These are phyloP conservation scores for Nemania bipapillata DNA, from an alignment of 2,329 filamentous ascomycete species.

Conservation along the genomic window DNA sequence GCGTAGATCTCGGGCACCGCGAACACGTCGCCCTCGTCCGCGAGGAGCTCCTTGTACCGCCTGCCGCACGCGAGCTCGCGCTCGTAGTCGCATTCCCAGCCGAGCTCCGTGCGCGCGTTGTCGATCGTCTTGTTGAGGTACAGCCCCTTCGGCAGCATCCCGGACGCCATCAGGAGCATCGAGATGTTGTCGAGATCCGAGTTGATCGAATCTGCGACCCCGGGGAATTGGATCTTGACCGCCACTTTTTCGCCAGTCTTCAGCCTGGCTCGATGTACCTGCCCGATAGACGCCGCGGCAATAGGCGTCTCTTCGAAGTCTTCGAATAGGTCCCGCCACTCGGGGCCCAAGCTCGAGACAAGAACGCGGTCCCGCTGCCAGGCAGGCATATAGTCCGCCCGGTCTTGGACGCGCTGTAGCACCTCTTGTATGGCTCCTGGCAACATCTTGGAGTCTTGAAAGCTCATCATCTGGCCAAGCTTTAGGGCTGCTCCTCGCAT, in stretches of 20 bases:
- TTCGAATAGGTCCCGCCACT: constrained; percentile 86
- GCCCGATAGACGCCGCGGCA: constrained; percentile 94
- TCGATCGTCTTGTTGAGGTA: constrained; percentile 98
- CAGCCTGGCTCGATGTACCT: constrained; percentile 88
- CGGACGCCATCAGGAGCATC: constrained; percentile 87
- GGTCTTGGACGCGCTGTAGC: constrained; percentile 92
- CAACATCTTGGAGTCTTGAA: constrained; percentile 96
- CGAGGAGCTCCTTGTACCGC: constrained; percentile 80
- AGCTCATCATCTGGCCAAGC: constrained; percentile 96
- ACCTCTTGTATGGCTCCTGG: constrained; percentile 88
- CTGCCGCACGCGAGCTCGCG: constrained; percentile 85
- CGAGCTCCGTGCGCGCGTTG: constrained; percentile 89
- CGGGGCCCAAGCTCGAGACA: constrained; percentile 76
- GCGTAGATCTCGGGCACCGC: constrained; percentile 79
- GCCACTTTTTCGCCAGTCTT: constrained; percentile 81
- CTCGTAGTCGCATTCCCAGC: constrained; percentile 95
- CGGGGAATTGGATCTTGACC: constrained; percentile 97
- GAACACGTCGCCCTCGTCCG: constrained; percentile 78
- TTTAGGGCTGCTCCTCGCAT: constrained; percentile 99
- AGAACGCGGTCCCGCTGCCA: constrained; percentile 91
- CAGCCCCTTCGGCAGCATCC: constrained; percentile 87
- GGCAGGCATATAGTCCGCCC: constrained; percentile 96
- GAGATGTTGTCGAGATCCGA: constrained; percentile 95
- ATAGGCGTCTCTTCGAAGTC: constrained; percentile 92
- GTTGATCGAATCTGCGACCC: constrained; percentile 94